These are phyloP conservation scores for Kwoniella newhampshirensis DNA, from an alignment of 768 basidiomycete genomes.

Conservation along the genomic window DNA sequence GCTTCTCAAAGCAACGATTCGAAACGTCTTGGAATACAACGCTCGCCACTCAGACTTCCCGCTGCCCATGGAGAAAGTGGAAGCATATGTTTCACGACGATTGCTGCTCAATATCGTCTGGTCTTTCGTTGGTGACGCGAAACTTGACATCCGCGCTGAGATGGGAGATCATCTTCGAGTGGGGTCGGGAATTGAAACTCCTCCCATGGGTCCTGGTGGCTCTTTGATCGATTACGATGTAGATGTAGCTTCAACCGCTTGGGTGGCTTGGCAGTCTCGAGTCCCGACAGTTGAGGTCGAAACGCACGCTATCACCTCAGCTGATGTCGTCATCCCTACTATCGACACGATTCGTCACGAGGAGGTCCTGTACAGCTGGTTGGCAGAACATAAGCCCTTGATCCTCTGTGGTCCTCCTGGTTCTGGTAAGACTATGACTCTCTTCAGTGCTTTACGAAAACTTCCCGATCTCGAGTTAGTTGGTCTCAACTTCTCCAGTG, in stretches of 20 bases:
- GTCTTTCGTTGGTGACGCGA: slow-evolving; percentile 98
- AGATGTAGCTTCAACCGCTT: slow-evolving; percentile 77
- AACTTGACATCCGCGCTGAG: slow-evolving; percentile 78
- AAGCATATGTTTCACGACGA: slow-evolving; percentile 86
- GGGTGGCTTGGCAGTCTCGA: slow-evolving; percentile 85
- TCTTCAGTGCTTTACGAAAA: slow-evolving; percentile 95
- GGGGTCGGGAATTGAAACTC: slow-evolving; percentile 86
- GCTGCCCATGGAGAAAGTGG: slow-evolving; percentile 74
- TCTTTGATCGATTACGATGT: slow-evolving; percentile 96
- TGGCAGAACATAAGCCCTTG: slow-evolving; percentile 96
- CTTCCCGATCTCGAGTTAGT: slow-evolving; percentile 98
- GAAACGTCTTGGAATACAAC: slow-evolving; percentile 93
- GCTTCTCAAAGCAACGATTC: slow-evolving; percentile 89
- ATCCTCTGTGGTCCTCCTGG: slow-evolving; percentile 99
- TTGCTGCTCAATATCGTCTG: slow-evolving; percentile 89
- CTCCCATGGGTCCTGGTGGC: slow-evolving; percentile 65
- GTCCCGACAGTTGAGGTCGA: slow-evolving; percentile 97
- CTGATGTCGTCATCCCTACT: slow-evolving; percentile 96
- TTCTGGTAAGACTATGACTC: slow-evolving; percentile 99
- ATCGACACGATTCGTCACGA: slow-evolving; percentile 98
- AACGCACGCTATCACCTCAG: slow-evolving; percentile 88
- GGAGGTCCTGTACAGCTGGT: slow-evolving; percentile 97
- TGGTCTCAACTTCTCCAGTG: slow-evolving; percentile 98
- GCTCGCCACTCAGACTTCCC: slow-evolving; percentile 93
- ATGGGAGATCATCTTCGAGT: slow-evolving; percentile 83